Conservation (phyloP, 306 rosid genomes). For the Hylodesmum podocarpum region DNA sequence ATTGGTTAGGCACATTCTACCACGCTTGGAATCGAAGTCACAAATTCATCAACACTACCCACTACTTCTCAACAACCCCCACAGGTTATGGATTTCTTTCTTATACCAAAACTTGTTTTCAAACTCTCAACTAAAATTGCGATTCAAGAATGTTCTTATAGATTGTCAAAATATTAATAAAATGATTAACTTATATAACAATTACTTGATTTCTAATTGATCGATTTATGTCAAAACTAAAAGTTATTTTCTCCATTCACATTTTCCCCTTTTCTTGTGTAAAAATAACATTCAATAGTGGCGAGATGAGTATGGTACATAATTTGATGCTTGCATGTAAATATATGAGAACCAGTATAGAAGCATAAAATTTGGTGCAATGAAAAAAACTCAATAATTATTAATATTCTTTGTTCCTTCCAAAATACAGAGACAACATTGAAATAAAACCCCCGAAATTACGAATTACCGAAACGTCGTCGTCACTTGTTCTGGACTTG, state of each 20-base stretch:
- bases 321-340: neutral
- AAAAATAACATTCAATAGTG: neutral
- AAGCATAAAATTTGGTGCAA: neutral
- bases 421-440: neutral
- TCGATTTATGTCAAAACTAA: too few species aligned
- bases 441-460: neutral
- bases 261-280: neutral
- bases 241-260: too few species aligned
- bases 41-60: neutral
- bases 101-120: too few species aligned
- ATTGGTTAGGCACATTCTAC: neutral
- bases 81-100: too few species aligned
- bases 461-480: neutral
- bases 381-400: neutral
- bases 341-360: neutral
- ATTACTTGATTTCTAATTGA: too few species aligned
- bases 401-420: neutral
- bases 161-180: too few species aligned
- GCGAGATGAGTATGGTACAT: neutral
- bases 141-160: too few species aligned
- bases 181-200: too few species aligned
- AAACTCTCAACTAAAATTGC: too few species aligned
- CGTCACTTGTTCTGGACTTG: conserved; percentile 61
- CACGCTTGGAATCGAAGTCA: neutral
- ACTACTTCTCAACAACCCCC: neutral